Evolutionary conservation across 345 rosid species (phyloP), one percentile per base, ranked within the genome.

Genomic region (Eutrema heterophyllum): DNA sequence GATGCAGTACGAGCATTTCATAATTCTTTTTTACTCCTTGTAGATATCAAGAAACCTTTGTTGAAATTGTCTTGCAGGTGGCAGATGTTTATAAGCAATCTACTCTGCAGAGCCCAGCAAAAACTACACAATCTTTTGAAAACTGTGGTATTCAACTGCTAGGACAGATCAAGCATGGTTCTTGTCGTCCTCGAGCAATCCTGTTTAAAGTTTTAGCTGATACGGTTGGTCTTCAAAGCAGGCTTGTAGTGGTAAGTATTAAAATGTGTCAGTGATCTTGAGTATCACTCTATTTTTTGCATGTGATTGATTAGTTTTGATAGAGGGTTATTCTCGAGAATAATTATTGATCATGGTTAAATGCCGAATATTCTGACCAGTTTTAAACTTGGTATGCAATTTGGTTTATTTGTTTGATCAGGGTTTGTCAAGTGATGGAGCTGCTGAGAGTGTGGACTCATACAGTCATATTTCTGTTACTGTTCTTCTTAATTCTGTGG

Each of bases 401-500:
- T 63, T 33, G 56, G 26, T 60, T 49, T 27, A 30, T 62, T 54
- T 68, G 64, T 43, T 41, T 35, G 21, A 35, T 62, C 83, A 92
- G 99, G 99, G 98, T 63, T 86, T 96, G 78, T 97, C 99, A 43
- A 90, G 72, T 88, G 96, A 96, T 74, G 98, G 98, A 67, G 79
- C 83, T 58, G 68, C 92, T 66, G 98, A 92, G 78, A 84, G 83
- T 71, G 81, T 57, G 49, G 98, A 92, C 81, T 86, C 91, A 16
- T 86, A 84, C 72, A 96, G 80, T 72, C 98, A 96, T 75, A 84
- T 90, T 85, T 96, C 99, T 59, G 98, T 90, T 71, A 83, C 88
- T 48, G 97, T 89, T 57, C 83, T 88, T 60, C 80, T 88, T 71
- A 90, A 92, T 76, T 95, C 97, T 51, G 84, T 86, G 79, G 99